phyloP scores from a whole-genome alignment of 2,329 filamentous ascomycete species.

The Myriosclerotinia scirpicola region DNA sequence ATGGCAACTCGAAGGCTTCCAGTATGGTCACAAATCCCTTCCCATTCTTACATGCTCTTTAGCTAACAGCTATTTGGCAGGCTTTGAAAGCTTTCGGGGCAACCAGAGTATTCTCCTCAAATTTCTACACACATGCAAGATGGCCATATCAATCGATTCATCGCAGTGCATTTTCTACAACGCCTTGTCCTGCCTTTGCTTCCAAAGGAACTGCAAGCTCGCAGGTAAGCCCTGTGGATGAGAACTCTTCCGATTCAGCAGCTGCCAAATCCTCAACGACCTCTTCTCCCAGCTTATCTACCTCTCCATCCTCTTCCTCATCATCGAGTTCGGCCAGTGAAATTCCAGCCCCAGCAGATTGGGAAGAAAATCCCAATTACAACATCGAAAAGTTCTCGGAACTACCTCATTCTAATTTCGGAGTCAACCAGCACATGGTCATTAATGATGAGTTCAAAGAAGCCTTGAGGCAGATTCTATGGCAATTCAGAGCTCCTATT shows the following conservation, averaged over 20 bases:
- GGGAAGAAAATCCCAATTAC: conserved; percentile 74
- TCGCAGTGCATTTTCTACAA: conserved; percentile 7
- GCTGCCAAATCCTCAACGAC: conserved; percentile 6
- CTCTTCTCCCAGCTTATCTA: conserved; percentile 4
- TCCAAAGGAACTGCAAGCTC: conserved; percentile 24
- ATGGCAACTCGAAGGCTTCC: conserved; percentile 36
- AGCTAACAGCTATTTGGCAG: conserved; percentile 29
- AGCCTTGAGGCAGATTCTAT: conserved; percentile 79
- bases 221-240: conserved; percentile 16
- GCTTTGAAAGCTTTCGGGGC: conserved; percentile 23
- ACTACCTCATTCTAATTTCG: conserved; percentile 77
- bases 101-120: conserved; percentile 3
- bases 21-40: conserved; percentile 30
- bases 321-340: conserved; percentile 26
- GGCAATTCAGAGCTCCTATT: conserved; percentile 90
- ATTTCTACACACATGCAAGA: conserved; percentile 2
- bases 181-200: conserved; percentile 17
- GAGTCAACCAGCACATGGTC: conserved; percentile 92
- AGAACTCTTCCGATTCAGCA: conserved; percentile 27
- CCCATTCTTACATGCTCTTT: conserved; percentile 23
- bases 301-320: conserved; percentile 8
- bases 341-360: conserved; percentile 44
- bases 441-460: conserved; percentile 97
- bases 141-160: conserved; percentile 13
- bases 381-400: conserved; percentile 73